These are phyloP conservation scores for Podaxis pistillaris DNA, from an alignment of 768 basidiomycete species.

Conservation along the genomic window DNA sequence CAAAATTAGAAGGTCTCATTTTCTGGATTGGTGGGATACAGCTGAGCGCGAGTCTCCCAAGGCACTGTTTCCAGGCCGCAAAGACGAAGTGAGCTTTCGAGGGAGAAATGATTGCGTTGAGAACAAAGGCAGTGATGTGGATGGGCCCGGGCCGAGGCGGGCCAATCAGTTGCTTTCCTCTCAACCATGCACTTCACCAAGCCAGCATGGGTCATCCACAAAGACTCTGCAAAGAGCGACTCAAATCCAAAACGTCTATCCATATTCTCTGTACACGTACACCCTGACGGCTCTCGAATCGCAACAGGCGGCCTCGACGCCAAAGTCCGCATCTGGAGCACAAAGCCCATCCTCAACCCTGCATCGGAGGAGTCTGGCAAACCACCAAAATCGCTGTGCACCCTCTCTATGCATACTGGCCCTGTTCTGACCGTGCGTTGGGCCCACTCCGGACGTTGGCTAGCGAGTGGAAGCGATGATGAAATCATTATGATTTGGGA, in stretches of 20 bases:
- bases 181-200: slow-evolving; percentile 79
- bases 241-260: slow-evolving; percentile 65
- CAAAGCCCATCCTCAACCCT: slow-evolving; percentile 85
- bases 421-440: slow-evolving; percentile 90
- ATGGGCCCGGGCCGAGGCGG: background rate
- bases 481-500: slow-evolving; percentile 97
- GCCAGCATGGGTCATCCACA: slow-evolving; percentile 85
- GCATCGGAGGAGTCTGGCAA: slow-evolving; percentile 64
- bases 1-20: background rate
- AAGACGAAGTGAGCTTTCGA: background rate
- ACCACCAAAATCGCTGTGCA: slow-evolving; percentile 86
- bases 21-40: background rate
- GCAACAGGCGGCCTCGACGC: slow-evolving; percentile 98
- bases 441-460: slow-evolving; percentile 91
- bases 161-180: background rate
- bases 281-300: slow-evolving; percentile 93
- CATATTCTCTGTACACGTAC: slow-evolving; percentile 92
- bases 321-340: slow-evolving; percentile 97
- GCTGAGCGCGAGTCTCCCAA: background rate
- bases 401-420: slow-evolving; percentile 90
- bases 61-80: background rate
- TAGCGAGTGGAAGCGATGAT: slow-evolving; percentile 97
- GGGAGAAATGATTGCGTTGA: background rate
- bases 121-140: background rate
- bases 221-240: slow-evolving; percentile 67